phyloP scores from a whole-genome alignment of 306 rosid genomes.

The Corylus avellana region DNA sequence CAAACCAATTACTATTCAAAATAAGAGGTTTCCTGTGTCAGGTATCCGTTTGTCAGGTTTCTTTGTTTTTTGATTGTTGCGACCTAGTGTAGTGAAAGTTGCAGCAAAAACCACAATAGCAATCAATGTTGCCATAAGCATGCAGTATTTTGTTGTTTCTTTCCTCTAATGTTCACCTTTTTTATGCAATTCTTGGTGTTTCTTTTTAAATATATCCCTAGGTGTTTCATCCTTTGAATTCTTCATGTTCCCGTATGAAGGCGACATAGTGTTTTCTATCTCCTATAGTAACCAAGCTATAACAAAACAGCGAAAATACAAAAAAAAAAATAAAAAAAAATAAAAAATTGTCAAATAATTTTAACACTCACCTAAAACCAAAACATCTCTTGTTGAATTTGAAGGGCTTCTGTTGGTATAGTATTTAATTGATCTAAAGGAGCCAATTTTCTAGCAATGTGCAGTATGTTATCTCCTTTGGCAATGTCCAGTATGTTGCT shows the following conservation, averaged over 20 bases:
- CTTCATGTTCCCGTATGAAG: background rate
- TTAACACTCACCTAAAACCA: constrained; percentile 10
- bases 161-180: constrained; percentile 1
- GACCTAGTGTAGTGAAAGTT: background rate
- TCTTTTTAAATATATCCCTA: background rate
- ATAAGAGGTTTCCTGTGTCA: too few species aligned
- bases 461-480: background rate
- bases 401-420: constrained; percentile 16
- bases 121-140: constrained; percentile 9
- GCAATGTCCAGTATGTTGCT: background rate
- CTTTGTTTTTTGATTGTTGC: too few species aligned
- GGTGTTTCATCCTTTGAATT: background rate
- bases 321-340: too few species aligned
- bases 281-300: background rate
- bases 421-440: constrained; percentile 16
- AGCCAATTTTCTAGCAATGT: constrained; percentile 22
- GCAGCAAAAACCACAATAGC: background rate
- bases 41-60: too few species aligned
- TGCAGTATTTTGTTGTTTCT: background rate
- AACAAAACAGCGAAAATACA: too few species aligned
- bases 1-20: too few species aligned
- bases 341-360: too few species aligned
- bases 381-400: constrained; percentile 21
- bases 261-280: constrained; percentile 1
- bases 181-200: background rate